Conservation (phyloP, 2,329 filamentous ascomycete genomes). For the Dothiorella sarmentorum region DNA sequence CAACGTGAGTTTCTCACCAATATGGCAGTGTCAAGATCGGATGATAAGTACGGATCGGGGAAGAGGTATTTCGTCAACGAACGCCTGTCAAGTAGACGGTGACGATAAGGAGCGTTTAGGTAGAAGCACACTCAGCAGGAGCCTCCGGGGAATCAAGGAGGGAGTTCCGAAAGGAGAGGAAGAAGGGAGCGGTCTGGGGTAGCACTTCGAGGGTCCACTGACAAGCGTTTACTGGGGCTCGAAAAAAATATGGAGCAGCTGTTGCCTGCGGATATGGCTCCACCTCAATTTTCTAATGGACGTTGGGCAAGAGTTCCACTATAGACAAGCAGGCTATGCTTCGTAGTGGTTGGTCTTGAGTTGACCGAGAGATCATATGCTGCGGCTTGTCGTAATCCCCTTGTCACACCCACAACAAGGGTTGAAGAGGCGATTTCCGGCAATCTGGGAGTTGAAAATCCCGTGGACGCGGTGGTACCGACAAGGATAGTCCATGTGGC, state of each 20-base stretch:
- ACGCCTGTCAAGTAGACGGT: not conserved
- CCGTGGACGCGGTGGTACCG: not conserved
- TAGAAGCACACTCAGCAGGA: not conserved
- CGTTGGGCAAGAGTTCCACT: not conserved
- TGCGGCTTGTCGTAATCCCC: slow-evolving; percentile 4
- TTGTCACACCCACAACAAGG: not conserved
- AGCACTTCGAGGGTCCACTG: not conserved
- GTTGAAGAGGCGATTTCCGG: not conserved
- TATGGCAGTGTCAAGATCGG: not conserved
- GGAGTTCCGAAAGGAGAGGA: not conserved
- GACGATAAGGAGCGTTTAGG: not conserved
- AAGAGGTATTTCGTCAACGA: not conserved
- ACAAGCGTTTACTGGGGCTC: not conserved
- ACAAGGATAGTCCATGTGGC: not conserved
- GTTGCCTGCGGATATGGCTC: not conserved
- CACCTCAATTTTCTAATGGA: not conserved
- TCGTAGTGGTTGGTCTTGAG: not conserved
- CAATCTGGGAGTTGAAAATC: not conserved
- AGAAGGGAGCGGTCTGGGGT: not conserved
- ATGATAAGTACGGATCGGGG: slow-evolving; percentile 11
- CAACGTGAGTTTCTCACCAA: not conserved
- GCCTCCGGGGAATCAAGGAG: not conserved
- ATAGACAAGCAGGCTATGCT: not conserved
- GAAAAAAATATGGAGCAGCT: not conserved
- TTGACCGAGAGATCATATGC: not conserved